Evolutionary conservation across 768 basidiomycete genomes (phyloP), one percentile per base, ranked within the genome.

Genomic region (Termitomyces bulborhizus): DNA sequence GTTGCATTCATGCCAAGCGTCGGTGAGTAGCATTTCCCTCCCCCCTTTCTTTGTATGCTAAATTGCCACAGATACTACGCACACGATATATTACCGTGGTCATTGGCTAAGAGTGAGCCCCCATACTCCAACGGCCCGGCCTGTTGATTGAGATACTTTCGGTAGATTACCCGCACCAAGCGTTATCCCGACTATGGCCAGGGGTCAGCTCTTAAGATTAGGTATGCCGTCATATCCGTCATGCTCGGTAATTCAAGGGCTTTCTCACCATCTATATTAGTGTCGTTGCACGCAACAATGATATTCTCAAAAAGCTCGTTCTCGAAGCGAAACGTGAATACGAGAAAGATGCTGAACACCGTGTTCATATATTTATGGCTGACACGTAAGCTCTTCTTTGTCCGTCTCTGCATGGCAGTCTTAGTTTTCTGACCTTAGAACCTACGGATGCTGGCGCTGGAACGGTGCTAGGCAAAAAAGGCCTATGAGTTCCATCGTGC

Each of bases 401-500:
- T 9, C 4, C 7, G 2, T 24, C 21, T 7, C 12, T 16, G 40
- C 29, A 16, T 57, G 47, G 40, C 8, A 8, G 18, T 29, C 37
- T 45, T 36, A 55, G 9, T 24, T 40, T 18, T 12, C 16, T 48
- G 21, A 21, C 18, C 32, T 34, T 60, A 88, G 86, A 46, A 80
- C 84, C 8, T 87, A 87, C 63, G 80, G 78, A 1, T 84, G 84
- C 63, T 94, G 92, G 92, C 77, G 89, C 54, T 92, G 89, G 86
- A 93, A 90, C 62, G 91, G 90, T 42, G 88, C 90, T 5, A 79
- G 90, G 47, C 88, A 92, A 63, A 94, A 94, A 69, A 80, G 91
- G 32, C 91, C 92, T 0, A 87, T 94, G 86, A 89, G 86, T 63
- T 93, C 90, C n/a, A 93, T 94, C 57, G 90, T 93, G 13, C 78